Evolutionary conservation across 306 rosid genomes (phyloP).

Genomic region (Quercus suber): DNA sequence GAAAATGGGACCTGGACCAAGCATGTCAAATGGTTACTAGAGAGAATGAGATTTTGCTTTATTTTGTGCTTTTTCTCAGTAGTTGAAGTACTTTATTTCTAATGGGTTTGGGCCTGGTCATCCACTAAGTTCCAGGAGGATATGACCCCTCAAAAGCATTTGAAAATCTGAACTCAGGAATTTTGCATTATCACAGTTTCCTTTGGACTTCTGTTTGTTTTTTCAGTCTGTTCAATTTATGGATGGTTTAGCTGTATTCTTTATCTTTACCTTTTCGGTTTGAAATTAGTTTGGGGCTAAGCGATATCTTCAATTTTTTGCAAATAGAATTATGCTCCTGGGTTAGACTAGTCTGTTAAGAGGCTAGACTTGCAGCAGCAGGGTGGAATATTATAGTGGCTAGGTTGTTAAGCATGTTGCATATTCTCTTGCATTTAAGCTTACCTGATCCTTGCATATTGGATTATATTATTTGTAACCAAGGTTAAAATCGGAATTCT

Average conservation of each 20-base stretch:
- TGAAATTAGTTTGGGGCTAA: background rate
- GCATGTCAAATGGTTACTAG: background rate
- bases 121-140: background rate
- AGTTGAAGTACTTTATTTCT: background rate
- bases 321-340: background rate
- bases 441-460: too few relatives aligned
- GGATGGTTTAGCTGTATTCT: background rate
- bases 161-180: background rate
- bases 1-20: conserved; percentile 4
- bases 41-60: background rate
- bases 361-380: too few relatives aligned
- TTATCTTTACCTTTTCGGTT: background rate
- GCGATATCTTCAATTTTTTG: background rate
- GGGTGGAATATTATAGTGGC: too few relatives aligned
- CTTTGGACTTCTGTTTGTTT: background rate
- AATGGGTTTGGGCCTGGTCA: background rate
- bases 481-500: too few relatives aligned
- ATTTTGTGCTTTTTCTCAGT: background rate
- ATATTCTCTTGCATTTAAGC: too few relatives aligned
- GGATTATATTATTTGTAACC: too few relatives aligned
- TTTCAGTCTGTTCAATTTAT: background rate
- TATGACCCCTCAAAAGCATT: background rate
- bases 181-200: background rate
- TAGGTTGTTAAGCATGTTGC: too few relatives aligned
- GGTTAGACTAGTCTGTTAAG: too few relatives aligned